phyloP scores from a whole-genome alignment of 2,329 filamentous ascomycete genomes.

The Talaromyces sp. region DNA sequence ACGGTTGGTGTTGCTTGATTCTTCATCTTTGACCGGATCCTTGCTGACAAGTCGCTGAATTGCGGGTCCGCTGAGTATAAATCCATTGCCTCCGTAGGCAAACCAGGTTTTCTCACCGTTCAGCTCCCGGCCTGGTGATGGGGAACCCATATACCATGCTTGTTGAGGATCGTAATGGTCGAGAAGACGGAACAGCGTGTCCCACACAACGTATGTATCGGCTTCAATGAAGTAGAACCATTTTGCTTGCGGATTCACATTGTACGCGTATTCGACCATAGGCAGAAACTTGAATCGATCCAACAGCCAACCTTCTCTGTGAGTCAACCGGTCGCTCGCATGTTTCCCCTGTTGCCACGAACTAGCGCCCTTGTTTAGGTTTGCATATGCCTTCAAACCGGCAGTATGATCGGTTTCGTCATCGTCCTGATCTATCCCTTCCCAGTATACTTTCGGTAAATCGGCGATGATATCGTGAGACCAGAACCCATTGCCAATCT shows the following conservation, averaged over 20 bases:
- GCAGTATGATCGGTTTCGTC: conserved; percentile 30
- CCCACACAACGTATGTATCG: conserved; percentile 54
- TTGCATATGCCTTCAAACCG: conserved; percentile 40
- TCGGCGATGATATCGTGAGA: conserved; percentile 45
- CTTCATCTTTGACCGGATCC: conserved; percentile 28
- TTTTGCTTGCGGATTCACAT: conserved; percentile 43
- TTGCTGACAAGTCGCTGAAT: conserved; percentile 43
- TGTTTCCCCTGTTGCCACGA: conserved; percentile 31
- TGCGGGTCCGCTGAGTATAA: conserved; percentile 48
- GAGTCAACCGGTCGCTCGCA: conserved; percentile 23
- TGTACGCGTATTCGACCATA: conserved; percentile 48
- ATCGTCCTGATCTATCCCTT: not conserved
- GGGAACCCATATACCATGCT: conserved; percentile 51
- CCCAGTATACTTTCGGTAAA: conserved; percentile 34
- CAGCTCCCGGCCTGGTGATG: conserved; percentile 45
- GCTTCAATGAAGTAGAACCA: conserved; percentile 59
- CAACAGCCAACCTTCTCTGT: conserved; percentile 44
- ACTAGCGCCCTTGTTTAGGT: conserved; percentile 16
- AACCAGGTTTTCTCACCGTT: conserved; percentile 38
- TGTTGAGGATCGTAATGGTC: conserved; percentile 44
- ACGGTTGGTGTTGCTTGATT: conserved; percentile 31
- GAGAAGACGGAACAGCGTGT: conserved; percentile 51
- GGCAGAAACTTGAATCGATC: conserved; percentile 59
- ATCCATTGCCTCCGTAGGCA: conserved; percentile 51
- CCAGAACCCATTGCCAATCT: conserved; percentile 42